phyloP scores from a whole-genome alignment of 345 rosid genomes.

The Nasturtium officinale region DNA sequence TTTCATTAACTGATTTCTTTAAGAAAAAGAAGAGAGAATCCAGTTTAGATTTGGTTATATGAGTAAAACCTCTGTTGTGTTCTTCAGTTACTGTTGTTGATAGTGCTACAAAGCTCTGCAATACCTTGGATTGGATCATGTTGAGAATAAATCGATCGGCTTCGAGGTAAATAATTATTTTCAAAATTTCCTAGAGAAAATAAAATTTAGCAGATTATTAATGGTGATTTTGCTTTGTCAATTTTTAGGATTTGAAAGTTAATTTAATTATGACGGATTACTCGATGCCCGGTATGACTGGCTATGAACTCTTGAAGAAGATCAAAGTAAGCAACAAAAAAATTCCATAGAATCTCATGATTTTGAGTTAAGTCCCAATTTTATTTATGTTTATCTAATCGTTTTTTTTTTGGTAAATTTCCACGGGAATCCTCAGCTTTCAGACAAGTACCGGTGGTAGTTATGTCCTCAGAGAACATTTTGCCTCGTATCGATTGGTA shows the following conservation, averaged over 20 bases:
- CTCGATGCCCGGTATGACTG: constrained; percentile 88
- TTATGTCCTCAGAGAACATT: constrained; percentile 83
- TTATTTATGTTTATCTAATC: constrained; percentile 16
- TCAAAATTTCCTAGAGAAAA: not conserved
- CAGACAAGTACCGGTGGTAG: constrained; percentile 71
- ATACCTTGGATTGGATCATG: constrained; percentile 78
- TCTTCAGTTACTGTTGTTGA: constrained; percentile 76
- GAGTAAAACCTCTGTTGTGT: not conserved
- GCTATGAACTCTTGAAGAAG: constrained; percentile 80
- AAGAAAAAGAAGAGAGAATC: too few species aligned
- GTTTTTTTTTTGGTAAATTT: not conserved
- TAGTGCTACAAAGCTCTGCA: constrained; percentile 75
- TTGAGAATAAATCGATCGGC: constrained; percentile 51
- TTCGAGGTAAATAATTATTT: constrained; percentile 49
- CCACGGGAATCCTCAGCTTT: constrained; percentile 67
- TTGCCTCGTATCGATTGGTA: constrained; percentile 75
- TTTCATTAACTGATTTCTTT: not conserved
- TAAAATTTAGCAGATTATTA: not conserved
- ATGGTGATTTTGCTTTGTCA: not conserved
- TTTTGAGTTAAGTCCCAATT: not conserved
- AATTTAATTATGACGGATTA: constrained; percentile 81
- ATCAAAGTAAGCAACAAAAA: constrained; percentile 55
- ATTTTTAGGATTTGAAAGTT: constrained; percentile 65
- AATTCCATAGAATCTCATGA: not conserved
- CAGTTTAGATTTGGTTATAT: not conserved